A percentile compares a stretch with the other conserved stretches of the same genome.
phyloP scores from a whole-genome alignment of 305 asterid genomes.

The Fraxinus baroniana region DNA sequence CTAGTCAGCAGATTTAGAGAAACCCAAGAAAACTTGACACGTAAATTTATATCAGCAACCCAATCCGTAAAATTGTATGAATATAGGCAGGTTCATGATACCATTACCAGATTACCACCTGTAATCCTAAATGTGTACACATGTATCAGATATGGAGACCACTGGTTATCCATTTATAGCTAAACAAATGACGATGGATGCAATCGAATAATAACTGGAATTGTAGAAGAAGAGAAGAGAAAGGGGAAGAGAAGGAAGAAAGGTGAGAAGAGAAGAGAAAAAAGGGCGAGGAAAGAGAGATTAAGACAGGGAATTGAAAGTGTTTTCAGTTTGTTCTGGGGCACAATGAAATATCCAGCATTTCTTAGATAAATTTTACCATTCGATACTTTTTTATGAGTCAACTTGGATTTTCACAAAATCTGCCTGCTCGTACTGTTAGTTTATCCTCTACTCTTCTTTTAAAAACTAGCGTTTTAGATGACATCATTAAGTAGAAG shows the following conservation, averaged over 20 bases:
- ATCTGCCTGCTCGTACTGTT: not conserved
- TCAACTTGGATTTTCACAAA: not conserved
- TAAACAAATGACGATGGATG: not conserved
- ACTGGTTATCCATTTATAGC: not conserved
- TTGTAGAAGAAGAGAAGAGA: not conserved
- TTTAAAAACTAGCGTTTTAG: not conserved
- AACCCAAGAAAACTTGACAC: not conserved
- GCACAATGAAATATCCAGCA: not conserved
- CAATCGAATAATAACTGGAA: not conserved
- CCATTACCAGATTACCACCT: not conserved
- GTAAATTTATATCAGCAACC: not conserved
- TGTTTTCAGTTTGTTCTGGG: not conserved
- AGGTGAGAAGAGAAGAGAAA: not conserved
- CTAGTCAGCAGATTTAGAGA: not conserved
- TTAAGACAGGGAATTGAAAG: not conserved
- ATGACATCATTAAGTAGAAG: not conserved
- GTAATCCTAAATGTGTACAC: not conserved
- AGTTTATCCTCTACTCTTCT: not conserved
- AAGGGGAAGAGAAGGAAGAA: not conserved
- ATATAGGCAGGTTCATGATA: not conserved
- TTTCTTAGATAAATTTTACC: not conserved
- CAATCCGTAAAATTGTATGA: not conserved
- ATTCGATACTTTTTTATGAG: not conserved
- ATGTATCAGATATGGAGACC: not conserved
- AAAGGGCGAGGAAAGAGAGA: not conserved